A percentile compares a stretch with the other conserved stretches of the same genome.
Evolutionary conservation across 441 rosid species (phyloP).

Genomic region (Populus hybrid): DNA sequence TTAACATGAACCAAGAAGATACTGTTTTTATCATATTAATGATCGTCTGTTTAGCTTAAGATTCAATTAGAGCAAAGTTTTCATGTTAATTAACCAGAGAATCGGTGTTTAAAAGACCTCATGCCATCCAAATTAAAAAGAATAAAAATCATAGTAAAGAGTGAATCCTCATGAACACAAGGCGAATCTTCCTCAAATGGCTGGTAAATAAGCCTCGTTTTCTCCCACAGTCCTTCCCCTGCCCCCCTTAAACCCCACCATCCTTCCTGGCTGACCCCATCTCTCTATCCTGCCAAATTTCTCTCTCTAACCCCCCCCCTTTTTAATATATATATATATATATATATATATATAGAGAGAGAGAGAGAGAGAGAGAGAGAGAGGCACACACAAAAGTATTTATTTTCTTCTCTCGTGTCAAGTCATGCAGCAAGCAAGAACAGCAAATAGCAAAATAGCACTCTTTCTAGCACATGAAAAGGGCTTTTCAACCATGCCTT

Average conservation of each 20-base stretch:
- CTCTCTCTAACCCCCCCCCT: background rate
- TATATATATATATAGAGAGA: background rate
- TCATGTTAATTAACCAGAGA: too few relatives aligned
- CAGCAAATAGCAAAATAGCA: constrained; percentile 15
- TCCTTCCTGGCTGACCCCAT: background rate
- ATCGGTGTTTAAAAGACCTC: too few relatives aligned
- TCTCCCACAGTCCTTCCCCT: constrained; percentile 15
- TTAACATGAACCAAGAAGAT: too few relatives aligned
- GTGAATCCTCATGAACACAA: constrained; percentile 17
- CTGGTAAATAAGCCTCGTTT: constrained; percentile 32
- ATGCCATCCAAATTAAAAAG: too few relatives aligned
- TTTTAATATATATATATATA: background rate
- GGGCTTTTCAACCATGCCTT: constrained; percentile 9
- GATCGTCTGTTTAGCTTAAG: too few relatives aligned
- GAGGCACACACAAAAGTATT: background rate
- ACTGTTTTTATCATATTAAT: too few relatives aligned
- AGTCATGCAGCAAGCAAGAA: constrained; percentile 50
- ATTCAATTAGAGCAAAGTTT: too few relatives aligned
- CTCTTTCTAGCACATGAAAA: constrained; percentile 19
- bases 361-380: too few relatives aligned
- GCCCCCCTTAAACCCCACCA: background rate
- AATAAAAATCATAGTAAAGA: background rate
- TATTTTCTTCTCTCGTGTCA: constrained; percentile 41
- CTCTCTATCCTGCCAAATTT: background rate
- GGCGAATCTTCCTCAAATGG: background rate